A percentile compares a stretch with the other conserved stretches of the same genome.
Conservation (phyloP, 148 eudicot genomes). For the Rhododendron henanense region DNA sequence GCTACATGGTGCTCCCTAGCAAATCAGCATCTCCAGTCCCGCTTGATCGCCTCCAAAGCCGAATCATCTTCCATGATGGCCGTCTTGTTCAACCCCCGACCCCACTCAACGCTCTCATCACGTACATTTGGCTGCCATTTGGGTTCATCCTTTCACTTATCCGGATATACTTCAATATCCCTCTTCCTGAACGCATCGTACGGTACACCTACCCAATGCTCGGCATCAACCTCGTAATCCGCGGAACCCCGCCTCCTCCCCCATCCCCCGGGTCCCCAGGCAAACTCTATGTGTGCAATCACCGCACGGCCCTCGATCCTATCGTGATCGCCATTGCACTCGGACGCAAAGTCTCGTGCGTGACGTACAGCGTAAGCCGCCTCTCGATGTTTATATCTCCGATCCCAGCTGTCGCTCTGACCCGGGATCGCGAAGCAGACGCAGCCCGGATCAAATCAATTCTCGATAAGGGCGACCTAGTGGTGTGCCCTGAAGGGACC, state of each 20-base stretch:
- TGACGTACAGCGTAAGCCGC: constrained; percentile 85
- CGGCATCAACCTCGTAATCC: constrained; percentile 75
- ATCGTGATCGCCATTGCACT: constrained; percentile 85
- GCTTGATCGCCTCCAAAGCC: constrained; percentile 54
- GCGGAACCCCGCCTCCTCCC: constrained; percentile 70
- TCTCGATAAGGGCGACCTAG: constrained; percentile 86
- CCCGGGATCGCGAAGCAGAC: constrained; percentile 80
- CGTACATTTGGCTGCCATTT: constrained; percentile 87
- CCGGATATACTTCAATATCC: constrained; percentile 86
- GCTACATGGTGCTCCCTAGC: constrained; percentile 80
- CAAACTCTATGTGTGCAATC: constrained; percentile 89
- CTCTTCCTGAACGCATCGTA: constrained; percentile 87
- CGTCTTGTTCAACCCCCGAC: constrained; percentile 87
- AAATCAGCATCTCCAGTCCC: constrained; percentile 60
- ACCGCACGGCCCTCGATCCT: constrained; percentile 90
- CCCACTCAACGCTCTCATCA: constrained; percentile 69
- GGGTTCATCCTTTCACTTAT: constrained; percentile 70
- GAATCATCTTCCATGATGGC: constrained; percentile 91
- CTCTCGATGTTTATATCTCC: constrained; percentile 76
- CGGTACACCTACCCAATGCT: constrained; percentile 69
- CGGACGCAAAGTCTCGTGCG: constrained; percentile 71
- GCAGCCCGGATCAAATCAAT: constrained; percentile 63
- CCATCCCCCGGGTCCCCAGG: constrained; percentile 74
- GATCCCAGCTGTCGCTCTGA: constrained; percentile 89
- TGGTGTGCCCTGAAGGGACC: constrained; percentile 95